These are phyloP conservation scores for Geotrichum restrictum DNA, from an alignment of 1,139 yeast genomes.

Conservation along the genomic window DNA sequence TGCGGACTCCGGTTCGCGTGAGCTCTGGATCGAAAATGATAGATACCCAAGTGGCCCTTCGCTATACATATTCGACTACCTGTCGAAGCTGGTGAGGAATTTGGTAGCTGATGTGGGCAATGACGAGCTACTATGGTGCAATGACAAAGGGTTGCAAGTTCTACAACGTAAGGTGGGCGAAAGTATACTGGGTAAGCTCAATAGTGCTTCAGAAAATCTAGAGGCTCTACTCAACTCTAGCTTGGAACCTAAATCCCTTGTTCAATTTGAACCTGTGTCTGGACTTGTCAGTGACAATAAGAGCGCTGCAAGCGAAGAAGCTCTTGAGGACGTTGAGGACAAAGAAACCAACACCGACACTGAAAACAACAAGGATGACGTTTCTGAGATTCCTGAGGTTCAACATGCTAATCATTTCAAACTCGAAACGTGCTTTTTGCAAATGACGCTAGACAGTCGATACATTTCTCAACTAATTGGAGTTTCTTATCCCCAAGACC, in stretches of 20 bases:
- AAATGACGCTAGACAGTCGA: not conserved
- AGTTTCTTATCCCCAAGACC: not conserved
- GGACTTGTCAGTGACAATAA: not conserved
- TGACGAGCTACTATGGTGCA: constrained; percentile 25
- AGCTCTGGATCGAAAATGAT: constrained; percentile 4
- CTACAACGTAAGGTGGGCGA: constrained; percentile 18
- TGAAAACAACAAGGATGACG: not conserved
- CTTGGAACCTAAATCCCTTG: too few species aligned
- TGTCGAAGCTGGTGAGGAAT: constrained; percentile 8
- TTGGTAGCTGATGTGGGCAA: constrained; percentile 22
- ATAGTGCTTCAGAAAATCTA: not conserved
- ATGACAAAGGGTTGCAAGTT: constrained; percentile 14
- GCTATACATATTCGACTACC: constrained; percentile 13
- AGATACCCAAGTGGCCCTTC: constrained; percentile 15
- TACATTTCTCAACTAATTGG: constrained; percentile 7
- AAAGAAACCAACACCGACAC: not conserved
- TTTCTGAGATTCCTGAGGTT: not conserved
- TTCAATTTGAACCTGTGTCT: too few species aligned
- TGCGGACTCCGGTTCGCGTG: not conserved
- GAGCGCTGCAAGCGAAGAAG: not conserved
- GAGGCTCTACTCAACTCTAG: not conserved
- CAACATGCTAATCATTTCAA: not conserved
- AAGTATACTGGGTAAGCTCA: constrained; percentile 5
- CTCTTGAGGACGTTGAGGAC: constrained; percentile 1
- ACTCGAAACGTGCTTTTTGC: not conserved